phyloP scores from a whole-genome alignment of 1,139 yeast genomes.

The Blastobotrys buckinghamii region DNA sequence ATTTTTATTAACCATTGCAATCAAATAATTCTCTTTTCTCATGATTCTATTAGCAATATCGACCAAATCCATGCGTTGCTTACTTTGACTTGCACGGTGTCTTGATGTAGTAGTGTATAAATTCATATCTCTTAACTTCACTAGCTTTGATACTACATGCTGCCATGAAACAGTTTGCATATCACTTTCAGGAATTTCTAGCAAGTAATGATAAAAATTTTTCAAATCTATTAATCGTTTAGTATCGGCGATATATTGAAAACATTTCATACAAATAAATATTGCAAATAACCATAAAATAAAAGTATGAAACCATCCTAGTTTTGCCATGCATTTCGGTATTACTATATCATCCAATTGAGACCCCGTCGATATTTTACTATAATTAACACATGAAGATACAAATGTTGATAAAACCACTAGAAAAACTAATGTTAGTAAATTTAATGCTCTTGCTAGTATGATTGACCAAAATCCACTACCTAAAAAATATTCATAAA shows the following conservation, averaged over 20 bases:
- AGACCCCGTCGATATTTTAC: constrained; percentile 36
- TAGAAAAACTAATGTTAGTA: constrained; percentile 68
- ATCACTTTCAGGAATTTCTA: constrained; percentile 71
- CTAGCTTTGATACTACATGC: constrained; percentile 70
- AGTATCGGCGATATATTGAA: constrained; percentile 47
- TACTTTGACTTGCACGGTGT: constrained; percentile 48
- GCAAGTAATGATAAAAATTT: constrained; percentile 58
- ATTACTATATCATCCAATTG: constrained; percentile 46
- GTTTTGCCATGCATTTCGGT: constrained; percentile 53
- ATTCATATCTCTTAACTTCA: constrained; percentile 73
- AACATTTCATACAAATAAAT: constrained; percentile 51
- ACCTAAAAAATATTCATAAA: constrained; percentile 78
- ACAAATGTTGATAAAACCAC: constrained; percentile 72
- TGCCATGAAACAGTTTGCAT: constrained; percentile 94
- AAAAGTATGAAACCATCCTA: constrained; percentile 45
- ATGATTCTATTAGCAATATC: constrained; percentile 92
- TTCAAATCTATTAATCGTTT: constrained; percentile 56
- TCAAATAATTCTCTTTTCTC: constrained; percentile 90
- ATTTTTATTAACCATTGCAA: constrained; percentile 79
- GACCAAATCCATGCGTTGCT: constrained; percentile 79
- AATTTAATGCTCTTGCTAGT: constrained; percentile 56
- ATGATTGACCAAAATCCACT: constrained; percentile 78
- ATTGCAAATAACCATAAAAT: constrained; percentile 55
- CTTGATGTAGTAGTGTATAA: constrained; percentile 54
- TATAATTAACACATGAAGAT: constrained; percentile 77